Conservation (phyloP, 768 basidiomycete species). For the Psilocybe tampanensis region DNA sequence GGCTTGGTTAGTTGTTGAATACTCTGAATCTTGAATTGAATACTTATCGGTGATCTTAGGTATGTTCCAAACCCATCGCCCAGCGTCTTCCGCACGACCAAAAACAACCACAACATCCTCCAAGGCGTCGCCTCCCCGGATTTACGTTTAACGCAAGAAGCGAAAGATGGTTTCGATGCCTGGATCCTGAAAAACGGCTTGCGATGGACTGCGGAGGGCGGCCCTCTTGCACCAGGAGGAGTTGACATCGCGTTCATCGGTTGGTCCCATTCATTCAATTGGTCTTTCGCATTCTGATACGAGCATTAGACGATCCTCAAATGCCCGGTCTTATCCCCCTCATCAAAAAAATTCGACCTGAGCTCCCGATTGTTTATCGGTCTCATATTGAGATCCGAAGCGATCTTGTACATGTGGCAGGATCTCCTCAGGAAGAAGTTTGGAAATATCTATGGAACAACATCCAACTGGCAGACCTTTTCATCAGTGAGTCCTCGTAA, state of each 20-base stretch:
- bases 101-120: constrained; percentile 94
- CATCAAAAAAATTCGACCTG: constrained; percentile 83
- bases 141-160: constrained; percentile 75
- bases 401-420: constrained; percentile 79
- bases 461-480: constrained; percentile 87
- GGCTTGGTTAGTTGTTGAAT: constrained; percentile 65
- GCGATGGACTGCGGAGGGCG: constrained; percentile 85
- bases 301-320: constrained; percentile 72
- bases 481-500: constrained; percentile 63
- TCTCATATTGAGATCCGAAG: constrained; percentile 95
- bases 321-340: constrained; percentile 94
- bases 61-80: constrained; percentile 90
- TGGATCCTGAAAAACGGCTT: constrained; percentile 92
- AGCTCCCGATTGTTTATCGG: constrained; percentile 88
- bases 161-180: constrained; percentile 78
- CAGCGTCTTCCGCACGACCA: constrained; percentile 88
- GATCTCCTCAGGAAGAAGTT: constrained; percentile 87
- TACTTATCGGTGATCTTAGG: constrained; percentile 40
- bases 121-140: constrained; percentile 88
- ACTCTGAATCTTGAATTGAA: constrained; percentile 18
- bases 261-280: constrained; percentile 27
- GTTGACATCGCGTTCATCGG: constrained; percentile 91
- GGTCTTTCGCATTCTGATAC: not conserved
- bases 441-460: constrained; percentile 97
- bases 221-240: constrained; percentile 80